Base-by-base conservation (phyloP, 202 grass and related monocot species). In the Panicum virgatum region DNA sequence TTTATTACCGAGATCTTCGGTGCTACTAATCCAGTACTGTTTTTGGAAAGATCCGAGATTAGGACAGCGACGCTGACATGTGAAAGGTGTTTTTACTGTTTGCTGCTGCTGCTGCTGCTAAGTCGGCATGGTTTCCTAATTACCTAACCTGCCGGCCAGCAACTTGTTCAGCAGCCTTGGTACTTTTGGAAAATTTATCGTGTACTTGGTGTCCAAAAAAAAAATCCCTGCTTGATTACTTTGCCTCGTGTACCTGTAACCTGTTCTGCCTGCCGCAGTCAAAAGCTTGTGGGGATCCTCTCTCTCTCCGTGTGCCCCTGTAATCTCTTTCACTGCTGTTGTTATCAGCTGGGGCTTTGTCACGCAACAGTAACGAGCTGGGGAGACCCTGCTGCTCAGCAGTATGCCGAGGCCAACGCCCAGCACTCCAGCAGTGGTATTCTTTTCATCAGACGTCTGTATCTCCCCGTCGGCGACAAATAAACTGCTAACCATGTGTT, bases 21-120 rank as follows among this genome's bases (percentile, higher is more conserved):
- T 61, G 51, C 50, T n/a, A n/a, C n/a, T 47, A 68, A 36, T 58
- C 7, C 25, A 36, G 73, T 50, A 58, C 69, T 42, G 47, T 54
- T 88, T 72, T 62, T 5, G 87, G 74, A 85, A 89, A 64, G 83
- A 2, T 40, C 14, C 59, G 83, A 77, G 82, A 81, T 30, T 57
- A 53, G 27, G 87, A 89, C 87, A 51, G 57, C 23, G 39, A 89
- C 40, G 64, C 43, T 47, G 60, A 72, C 73, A 78, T 18, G 48
- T 10, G 25, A 82, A 89, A 82, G 51, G 47, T 79, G 32, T 82
- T 66, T 78, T 19, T 32, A 48, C 79, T 65, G 39, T 69, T n/a
- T n/a, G n/a, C 19, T 50, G 2, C 38, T 67, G 58, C 5, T 61
- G 65, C 12, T 42, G 23, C 40, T 69, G 42, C 23, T 60, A 23